Base-by-base conservation (phyloP, 2,329 filamentous ascomycete genomes). In the Cryoendolithus antarcticus region DNA sequence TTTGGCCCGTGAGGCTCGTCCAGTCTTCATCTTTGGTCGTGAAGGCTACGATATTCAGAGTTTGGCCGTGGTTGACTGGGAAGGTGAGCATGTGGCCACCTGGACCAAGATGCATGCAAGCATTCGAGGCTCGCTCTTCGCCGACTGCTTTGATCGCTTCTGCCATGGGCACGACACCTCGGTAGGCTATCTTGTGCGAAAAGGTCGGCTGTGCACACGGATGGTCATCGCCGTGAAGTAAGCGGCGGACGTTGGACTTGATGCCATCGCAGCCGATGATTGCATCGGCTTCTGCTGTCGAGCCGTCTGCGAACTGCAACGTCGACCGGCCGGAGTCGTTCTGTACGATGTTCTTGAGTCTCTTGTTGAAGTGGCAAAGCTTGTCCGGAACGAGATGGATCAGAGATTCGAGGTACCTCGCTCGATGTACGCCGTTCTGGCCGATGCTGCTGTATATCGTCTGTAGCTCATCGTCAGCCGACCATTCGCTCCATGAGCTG, bases 71-170 rank as follows among this genome's bases (percentile, higher is more conserved):
- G 4, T 71, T 69, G 7, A 81, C 74, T 0, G 77, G 73, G 50
- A 80, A 81, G 0, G 70, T 76, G 15, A 81, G 62, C 5, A 73
- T 48, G 52, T 82, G 77, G 0, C 70, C 73, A 37, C 64, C 57
- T 0, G 68, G 69, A 0, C 75, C 77, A 39, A 72, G 15, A 15
- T 48, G 40, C 35, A 55, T 44, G 21, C 50, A 46, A 10, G 47
- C 46, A 11, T 43, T 47, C 10, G 37, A 38, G 3, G 52, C 55
- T 7, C 39, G 41, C 9, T 54, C 48, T 9, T 52, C 50, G 10
- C 56, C 57, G 1, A 58, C 36, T 2, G 45, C 42, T 12, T 46
- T 40, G 13, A 51, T 41, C 6, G 53, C 53, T 21, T 52, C 40
- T 4, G 45, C 46, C 66, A 80, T 80, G 0, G 75, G 71, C 1